Evolutionary conservation across 352 stramenopile species (phyloP), one percentile per base, ranked within the genome.

Genomic region (Globisporangium camurandrum): DNA sequence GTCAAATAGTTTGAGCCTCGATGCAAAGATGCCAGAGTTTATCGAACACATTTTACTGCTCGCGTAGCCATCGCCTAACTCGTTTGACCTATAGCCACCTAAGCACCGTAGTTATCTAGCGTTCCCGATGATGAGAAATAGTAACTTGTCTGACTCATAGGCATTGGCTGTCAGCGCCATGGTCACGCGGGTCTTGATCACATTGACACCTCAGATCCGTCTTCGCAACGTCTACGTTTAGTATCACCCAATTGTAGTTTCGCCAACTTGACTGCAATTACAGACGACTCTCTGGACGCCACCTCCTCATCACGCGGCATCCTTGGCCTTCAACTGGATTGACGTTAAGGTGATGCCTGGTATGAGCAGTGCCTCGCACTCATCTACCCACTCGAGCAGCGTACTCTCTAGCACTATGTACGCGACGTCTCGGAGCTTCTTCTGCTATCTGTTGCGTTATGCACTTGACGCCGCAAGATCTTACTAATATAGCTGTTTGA

Each of bases 81-180:
- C 46, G 7, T 2, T 2, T 39, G 44, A 0, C 45, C 59, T 19
- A 33, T 59, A 8, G 2, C 3, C 30, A 1, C 45, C 57, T 38
- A 78, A 72, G 4, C 56, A 61, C 12, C 62, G 39, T 3, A 60
- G 62, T 28, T 67, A 58, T 45, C 62, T 58, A 2, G 62, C 34
- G n/a, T 64, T 69, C 19, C 62, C 66, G 36, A 73, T 65, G 38
- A 73, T 67, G 24, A 73, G 37, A 2, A 46, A 44, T 1, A 49
- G 63, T 7, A 73, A 23, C 24, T 64, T 69, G 34, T 73, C 58
- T 3, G 57, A 73, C 9, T 63, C 65, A 27, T 70, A 58, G 2
- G 55, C 60, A 47, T 73, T 79, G 26, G 59, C 62, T 4, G 45
- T 20, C 61, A 61, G 3, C 27, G 6, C 46, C 45, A 71, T 51